Evolutionary conservation across 2,329 filamentous ascomycete species (phyloP), one percentile per base, ranked within the genome.

Genomic region (Sporothrix euskadiensis): DNA sequence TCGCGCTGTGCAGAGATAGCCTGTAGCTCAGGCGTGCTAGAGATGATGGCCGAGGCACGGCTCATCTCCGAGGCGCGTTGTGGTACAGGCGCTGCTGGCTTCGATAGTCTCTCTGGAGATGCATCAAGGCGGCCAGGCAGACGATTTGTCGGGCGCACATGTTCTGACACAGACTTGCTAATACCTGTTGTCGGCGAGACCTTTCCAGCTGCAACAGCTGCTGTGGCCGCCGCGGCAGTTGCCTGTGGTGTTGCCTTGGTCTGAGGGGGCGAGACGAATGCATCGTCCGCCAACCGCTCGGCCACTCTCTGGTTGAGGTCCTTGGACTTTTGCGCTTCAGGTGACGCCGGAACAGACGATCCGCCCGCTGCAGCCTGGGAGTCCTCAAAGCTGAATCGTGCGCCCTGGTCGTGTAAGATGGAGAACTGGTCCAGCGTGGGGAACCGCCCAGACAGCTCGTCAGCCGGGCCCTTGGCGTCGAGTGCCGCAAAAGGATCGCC

Each of bases 351-450:
- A 8, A 52, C 57, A 9, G 63, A 22, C 1, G 47, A n/a, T 4
- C 5, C 44, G n/a, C 41, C 63, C 8, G 32, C 65, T 5, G 73
- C 32, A 0, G 86, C 84, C 7, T 84, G 81, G n/a, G 85, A 80
- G 16, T 85, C 83, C 74, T 93, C 91, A 80, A 98, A 98, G 72
- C 95, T 91, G 78, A 98, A 98, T 74, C 93, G 94, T 75, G 89
- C 83, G 3, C 92, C 92, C 75, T 92, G 89, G 75, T 98, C 94
- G 77, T 97, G 94, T 61, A 98, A 84, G 22, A 99, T 85, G 3
- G 95, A 91, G 79, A 99, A 99, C 77, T 98, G 93, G 78, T 98
- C 94, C 32, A 99, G 85, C 6, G 93, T 94, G 0, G 96, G 96
- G 77, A 98, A 99, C 71, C 92, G 89, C 39, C 89, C 87, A 0